A percentile compares a stretch with the other conserved stretches of the same genome.
Evolutionary conservation across 2,329 filamentous ascomycete species (phyloP).

Genomic region (Diaporthe ampelina): DNA sequence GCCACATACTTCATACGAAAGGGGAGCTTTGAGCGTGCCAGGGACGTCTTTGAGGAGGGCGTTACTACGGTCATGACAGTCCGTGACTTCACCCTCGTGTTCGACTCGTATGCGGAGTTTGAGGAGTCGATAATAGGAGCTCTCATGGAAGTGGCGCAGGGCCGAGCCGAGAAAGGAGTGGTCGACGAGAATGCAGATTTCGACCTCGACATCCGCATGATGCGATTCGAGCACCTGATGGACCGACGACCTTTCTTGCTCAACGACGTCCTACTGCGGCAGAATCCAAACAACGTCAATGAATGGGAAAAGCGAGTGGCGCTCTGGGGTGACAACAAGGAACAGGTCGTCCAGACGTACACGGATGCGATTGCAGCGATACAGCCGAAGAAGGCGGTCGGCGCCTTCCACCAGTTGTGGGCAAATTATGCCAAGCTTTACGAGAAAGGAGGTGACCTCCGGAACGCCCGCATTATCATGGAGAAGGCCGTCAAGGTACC

Average conservation of each 20-base stretch:
- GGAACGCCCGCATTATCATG: conserved; percentile 91
- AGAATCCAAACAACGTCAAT: conserved; percentile 95
- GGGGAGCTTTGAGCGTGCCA: conserved; percentile 91
- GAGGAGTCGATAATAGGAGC: conserved; percentile 95
- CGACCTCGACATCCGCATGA: conserved; percentile 95
- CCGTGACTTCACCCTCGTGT: conserved; percentile 95
- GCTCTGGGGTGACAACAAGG: conserved; percentile 93
- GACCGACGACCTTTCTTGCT: conserved; percentile 94
- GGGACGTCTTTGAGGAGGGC: conserved; percentile 95
- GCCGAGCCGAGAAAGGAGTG: conserved; percentile 82
- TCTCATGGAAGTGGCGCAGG: conserved; percentile 89
- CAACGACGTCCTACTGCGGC: conserved; percentile 93
- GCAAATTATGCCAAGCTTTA: conserved; percentile 98
- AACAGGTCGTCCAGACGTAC: conserved; percentile 93
- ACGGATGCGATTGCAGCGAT: conserved; percentile 94
- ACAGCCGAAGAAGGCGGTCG: conserved; percentile 92
- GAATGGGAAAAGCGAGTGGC: conserved; percentile 99
- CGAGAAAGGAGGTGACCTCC: conserved; percentile 86
- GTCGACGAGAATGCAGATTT: conserved; percentile 89
- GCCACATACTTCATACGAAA: conserved; percentile 97
- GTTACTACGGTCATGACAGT: conserved; percentile 99
- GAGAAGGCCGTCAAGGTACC: conserved; percentile 98
- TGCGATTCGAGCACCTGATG: conserved; percentile 98
- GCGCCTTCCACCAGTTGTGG: conserved; percentile 96
- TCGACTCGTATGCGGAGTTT: conserved; percentile 96